Base-by-base conservation (phyloP, 2,329 filamentous ascomycete species). In the Aspergillus latus region DNA sequence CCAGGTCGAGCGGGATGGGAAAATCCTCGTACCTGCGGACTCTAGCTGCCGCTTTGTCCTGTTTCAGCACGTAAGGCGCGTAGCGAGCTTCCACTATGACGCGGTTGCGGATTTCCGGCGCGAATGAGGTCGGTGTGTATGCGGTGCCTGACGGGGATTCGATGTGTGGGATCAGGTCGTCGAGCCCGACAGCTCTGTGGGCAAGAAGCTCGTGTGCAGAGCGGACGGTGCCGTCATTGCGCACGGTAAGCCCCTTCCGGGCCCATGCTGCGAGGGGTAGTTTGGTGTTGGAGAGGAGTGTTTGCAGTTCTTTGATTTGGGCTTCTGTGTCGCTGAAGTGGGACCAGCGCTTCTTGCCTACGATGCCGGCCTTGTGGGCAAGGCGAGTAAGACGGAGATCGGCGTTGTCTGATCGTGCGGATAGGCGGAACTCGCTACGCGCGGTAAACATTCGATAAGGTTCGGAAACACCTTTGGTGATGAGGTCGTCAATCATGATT, bases 401-500 rank as follows among this genome's bases (percentile, higher is more conserved):
- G 36, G 94, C 94, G 69, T 99, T 99, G 77, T 99, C 94, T 45
- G 94, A 88, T 60, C 94, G 88, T 2, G 91, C 86, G 43, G 88
- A 90, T 83, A 99, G 92, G 60, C 94, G 89, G 74, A 95, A 99
- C 76, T 99, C 94, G 76, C 89, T 96, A 61, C 94, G 86, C 4
- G 90, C 89, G 2, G 94, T 99, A 78, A 99, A 99, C 92, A 99
- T 97, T 63, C 94, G 86, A 75, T 99, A 99, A 1, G 94, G 94
- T 70, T 99, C 94, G 2, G 89, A 92, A 30, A 99, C 94, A 47
- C 94, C 94, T 74, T 97, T 97, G 21, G 93, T 97, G 68, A 96
- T 87, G 37, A 99, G 84, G 71, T 99, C 94, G 74, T 99, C 94
- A 66, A 99, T 92, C 92, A 99, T 96, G 76, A 99, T 89, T 63